Evolutionary conservation across 768 basidiomycete genomes (phyloP).

Genomic region (Tylopilus rubrobrunneus): DNA sequence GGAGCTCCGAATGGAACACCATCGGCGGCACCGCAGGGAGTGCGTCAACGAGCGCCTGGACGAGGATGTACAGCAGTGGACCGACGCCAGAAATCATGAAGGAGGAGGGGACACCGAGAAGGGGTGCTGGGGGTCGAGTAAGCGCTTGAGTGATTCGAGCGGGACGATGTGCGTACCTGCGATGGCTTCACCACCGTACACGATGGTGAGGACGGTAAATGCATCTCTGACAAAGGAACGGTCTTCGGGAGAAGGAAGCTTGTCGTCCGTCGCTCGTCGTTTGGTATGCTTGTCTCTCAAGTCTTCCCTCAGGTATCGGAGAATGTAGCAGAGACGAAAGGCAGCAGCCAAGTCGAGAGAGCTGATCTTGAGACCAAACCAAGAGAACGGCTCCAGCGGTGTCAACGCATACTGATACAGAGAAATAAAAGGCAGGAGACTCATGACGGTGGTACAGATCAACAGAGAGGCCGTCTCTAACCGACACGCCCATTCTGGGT

Average conservation of each 20-base stretch:
- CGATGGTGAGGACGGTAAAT: constrained; percentile 58
- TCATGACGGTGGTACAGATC: constrained; percentile 22
- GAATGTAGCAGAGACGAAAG: constrained; percentile 62
- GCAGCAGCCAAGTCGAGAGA: constrained; percentile 67
- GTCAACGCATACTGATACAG: constrained; percentile 50
- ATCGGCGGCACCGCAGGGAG: constrained; percentile 51
- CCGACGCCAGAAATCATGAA: constrained; percentile 75
- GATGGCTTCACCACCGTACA: constrained; percentile 77
- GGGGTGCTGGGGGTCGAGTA: constrained; percentile 43
- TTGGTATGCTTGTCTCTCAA: constrained; percentile 42
- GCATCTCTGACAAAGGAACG: constrained; percentile 57
- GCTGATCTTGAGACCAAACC: constrained; percentile 57
- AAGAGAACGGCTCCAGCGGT: constrained; percentile 63
- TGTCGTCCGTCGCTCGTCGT: constrained; percentile 32
- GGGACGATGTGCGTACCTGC: constrained; percentile 41
- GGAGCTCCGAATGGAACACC: constrained; percentile 57
- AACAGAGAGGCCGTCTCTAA: not conserved
- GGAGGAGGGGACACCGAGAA: constrained; percentile 64
- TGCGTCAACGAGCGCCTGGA: constrained; percentile 58
- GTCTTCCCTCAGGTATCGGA: constrained; percentile 63
- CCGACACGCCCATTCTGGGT: constrained; percentile 4
- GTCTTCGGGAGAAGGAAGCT: constrained; percentile 36
- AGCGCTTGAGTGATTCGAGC: not conserved
- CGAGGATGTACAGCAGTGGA: constrained; percentile 55
- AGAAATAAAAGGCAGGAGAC: constrained; percentile 41